Evolutionary conservation across 1,139 yeast genomes (phyloP).

Genomic region (Candida buenavistaensis): DNA sequence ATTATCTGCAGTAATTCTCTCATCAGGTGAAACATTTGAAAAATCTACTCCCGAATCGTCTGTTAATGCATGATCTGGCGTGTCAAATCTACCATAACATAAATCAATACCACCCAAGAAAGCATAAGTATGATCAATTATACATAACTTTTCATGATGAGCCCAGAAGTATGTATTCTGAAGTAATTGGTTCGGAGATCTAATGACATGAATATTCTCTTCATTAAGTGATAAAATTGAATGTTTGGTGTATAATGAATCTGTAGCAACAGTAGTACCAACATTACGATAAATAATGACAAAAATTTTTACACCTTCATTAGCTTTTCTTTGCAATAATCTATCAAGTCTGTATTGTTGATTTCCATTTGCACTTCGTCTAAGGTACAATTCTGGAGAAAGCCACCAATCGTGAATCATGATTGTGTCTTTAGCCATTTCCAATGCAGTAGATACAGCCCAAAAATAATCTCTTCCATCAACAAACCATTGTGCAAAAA

Average conservation of each 20-base stretch:
- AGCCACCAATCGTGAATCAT: slow-evolving; percentile 99
- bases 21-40: slow-evolving; percentile 29
- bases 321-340: slow-evolving; percentile 83
- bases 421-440: slow-evolving; percentile 91
- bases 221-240: slow-evolving; percentile 79
- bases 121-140: slow-evolving; percentile 84
- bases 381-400: slow-evolving; percentile 86
- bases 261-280: slow-evolving; percentile 90
- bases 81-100: slow-evolving; percentile 94
- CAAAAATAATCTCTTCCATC: slow-evolving; percentile 96
- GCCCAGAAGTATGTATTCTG: slow-evolving; percentile 98
- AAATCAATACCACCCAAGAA: slow-evolving; percentile 95
- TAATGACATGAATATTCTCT: slow-evolving; percentile 81
- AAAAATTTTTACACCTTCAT: slow-evolving; percentile 87
- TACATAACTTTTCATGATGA: slow-evolving; percentile 91
- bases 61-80: slow-evolving; percentile 87
- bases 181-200: slow-evolving; percentile 93
- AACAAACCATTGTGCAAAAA: slow-evolving; percentile 95
- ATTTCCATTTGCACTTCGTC: slow-evolving; percentile 94
- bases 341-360: slow-evolving; percentile 94
- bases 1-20: slow-evolving; percentile 32
- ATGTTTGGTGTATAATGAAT: slow-evolving; percentile 91
- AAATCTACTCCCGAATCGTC: slow-evolving; percentile 65
- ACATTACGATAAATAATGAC: slow-evolving; percentile 95
- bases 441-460: slow-evolving; percentile 91